Base-by-base conservation (phyloP, 1,284 basidiomycete genomes). In the Rhodotorula sp. region DNA sequence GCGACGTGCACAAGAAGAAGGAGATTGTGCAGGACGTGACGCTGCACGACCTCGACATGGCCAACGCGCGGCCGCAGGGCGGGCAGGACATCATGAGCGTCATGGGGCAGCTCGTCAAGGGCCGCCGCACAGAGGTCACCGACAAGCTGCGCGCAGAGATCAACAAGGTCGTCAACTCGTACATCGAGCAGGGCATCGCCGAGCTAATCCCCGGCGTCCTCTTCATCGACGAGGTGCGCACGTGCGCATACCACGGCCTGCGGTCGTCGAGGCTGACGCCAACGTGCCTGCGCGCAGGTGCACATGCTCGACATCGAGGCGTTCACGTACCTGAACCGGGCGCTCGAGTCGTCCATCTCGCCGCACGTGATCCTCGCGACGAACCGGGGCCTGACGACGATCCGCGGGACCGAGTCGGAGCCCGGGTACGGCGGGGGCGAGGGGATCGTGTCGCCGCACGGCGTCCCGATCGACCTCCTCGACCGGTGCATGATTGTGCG, bases 221-320 rank as follows among this genome's bases (percentile, higher is more conserved):
- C 14, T 99, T 99, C 83, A 97, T 99, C 77, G 97, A 99, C 82
- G 97, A 99, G 87, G 94, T 94, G 77, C 71, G 87, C 45, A 44
- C 50, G 41, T 54, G 42, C 64, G 61, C 23, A 25, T 17, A 13
- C 12, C 3, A 23, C n/a, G 13, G 7, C 3, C 14, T 4, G 4
- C 13, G 1, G 23, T 3, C 23, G 1, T 23, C 9, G 19, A 12
- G 7, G 56, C 56, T 53, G 14, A 44, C 61, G 34, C 34, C 21
- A 4, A 8, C 21, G 25, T 13, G 14, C 13, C 7, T 34, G 9
- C 4, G 16, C 10, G 45, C 77, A 95, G 93, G 94, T 98, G 27
- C 96, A 99, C 84, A 98, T 98, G 96, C 89, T 99, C 75, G 96
- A 99, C 82, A 95, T 98, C 80, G 97, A 99, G 82, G 97, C 95